Evolutionary conservation across 768 basidiomycete genomes (phyloP), one percentile per base, ranked within the genome.

Genomic region (Ephemerocybe angulata): DNA sequence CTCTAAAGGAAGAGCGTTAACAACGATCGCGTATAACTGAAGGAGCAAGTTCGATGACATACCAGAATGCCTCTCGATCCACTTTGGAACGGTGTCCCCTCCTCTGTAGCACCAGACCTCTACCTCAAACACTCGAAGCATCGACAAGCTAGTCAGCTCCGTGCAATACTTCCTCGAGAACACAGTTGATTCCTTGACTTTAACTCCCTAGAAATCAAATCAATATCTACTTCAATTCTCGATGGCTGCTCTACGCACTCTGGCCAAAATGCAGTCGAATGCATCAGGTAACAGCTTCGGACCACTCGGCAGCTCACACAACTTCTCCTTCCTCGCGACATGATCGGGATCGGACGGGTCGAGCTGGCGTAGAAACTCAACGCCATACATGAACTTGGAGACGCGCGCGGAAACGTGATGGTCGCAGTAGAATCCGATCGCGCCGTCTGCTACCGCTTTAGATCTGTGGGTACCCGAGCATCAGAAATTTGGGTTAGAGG

Each of bases 71-170:
- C 88, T 73, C 43, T 83, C 74, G 50, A 91, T 90, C 88, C 88
- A 90, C 60, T 83, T 81, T 1, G 88, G 88, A 30, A 86, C 72
- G 6, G 69, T 73, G 58, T 86, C 81, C 42, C 85, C 85, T n/a
- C 88, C 88, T 63, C 88, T 76, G 68, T 81, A 91, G 64, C 88
- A 90, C 88, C 88, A 90, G 60, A 91, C 80, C 66, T 90, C 88
- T 25, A 90, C 88, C 65, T 90, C 88, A 59, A 91, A 90, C 17
- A 90, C 85, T 13, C 86, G 87, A 4, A 90, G 75, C 60, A 88
- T 85, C 3, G 84, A 82, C 28, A 91, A 65, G 58, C 80, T 89
- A 8, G 88, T 90, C 33, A 91, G 77, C 64, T 90, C 88, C 0
- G 88, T 90, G 63, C 85, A 88, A 67, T 91, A 90, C 64, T 91